A percentile compares a stretch with the other conserved stretches of the same genome.
phyloP scores from a whole-genome alignment of 1,284 basidiomycete species.

The Phylloboletellus chloephorus region DNA sequence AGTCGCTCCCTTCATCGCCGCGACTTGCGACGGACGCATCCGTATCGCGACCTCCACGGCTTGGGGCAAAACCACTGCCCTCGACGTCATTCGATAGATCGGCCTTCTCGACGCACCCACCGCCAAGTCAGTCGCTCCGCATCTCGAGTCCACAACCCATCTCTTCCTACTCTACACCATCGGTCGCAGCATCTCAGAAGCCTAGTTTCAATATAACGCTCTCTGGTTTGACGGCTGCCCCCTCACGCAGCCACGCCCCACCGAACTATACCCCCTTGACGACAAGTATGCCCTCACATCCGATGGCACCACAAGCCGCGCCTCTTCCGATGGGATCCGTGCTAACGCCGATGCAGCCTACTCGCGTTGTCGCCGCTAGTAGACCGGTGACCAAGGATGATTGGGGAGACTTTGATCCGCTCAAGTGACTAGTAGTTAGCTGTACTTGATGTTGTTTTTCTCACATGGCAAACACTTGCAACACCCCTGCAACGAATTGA shows the following conservation, averaged over 20 bases:
- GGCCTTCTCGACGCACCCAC: slow-evolving; percentile 26
- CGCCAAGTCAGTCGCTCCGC: slow-evolving; percentile 17
- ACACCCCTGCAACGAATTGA: too few species aligned
- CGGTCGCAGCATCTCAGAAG: slow-evolving; percentile 27
- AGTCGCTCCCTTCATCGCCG: slow-evolving; percentile 41
- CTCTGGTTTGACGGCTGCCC: slow-evolving; percentile 19
- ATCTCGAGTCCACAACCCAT: slow-evolving; percentile 15
- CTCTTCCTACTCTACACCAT: slow-evolving; percentile 12
- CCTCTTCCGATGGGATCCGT: slow-evolving; percentile 46
- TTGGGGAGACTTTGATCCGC: slow-evolving; percentile 78
- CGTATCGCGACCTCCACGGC: slow-evolving; percentile 32
- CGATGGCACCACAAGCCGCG: slow-evolving; percentile 33
- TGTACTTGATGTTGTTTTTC: not conserved
- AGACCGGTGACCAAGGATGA: slow-evolving; percentile 52
- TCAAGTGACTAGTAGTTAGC: slow-evolving; percentile 25
- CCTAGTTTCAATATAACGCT: slow-evolving; percentile 54
- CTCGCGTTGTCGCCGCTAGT: slow-evolving; percentile 40
- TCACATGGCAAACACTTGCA: too few species aligned
- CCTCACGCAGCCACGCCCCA: slow-evolving; percentile 13
- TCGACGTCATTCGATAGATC: slow-evolving; percentile 35
- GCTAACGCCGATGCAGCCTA: slow-evolving; percentile 50
- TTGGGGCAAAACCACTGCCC: slow-evolving; percentile 37
- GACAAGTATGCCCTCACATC: slow-evolving; percentile 19
- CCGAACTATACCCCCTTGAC: slow-evolving; percentile 19
- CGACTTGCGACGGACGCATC: slow-evolving; percentile 23